phyloP scores from a whole-genome alignment of 2,329 filamentous ascomycete species.

The Cercospora zeae-maydis region DNA sequence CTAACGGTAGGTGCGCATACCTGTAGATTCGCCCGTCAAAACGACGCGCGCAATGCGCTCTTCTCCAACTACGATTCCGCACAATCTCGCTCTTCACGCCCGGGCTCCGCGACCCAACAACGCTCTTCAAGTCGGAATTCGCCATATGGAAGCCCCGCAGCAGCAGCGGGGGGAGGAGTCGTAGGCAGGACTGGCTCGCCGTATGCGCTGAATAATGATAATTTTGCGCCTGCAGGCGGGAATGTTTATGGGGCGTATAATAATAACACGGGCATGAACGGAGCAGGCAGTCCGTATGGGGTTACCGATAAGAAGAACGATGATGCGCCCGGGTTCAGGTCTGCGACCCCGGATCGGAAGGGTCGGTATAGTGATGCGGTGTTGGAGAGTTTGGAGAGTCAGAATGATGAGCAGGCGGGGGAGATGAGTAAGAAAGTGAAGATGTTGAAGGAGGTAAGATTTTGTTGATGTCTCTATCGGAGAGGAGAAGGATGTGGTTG shows the following conservation, averaged over 20 bases:
- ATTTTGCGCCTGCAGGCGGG: slow-evolving; percentile 18
- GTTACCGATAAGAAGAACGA: slow-evolving; percentile 12
- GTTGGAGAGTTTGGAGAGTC: slow-evolving; percentile 87
- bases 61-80: slow-evolving; percentile 39
- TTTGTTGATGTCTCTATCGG: too few species aligned
- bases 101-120: slow-evolving; percentile 32
- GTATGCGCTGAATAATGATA: slow-evolving; percentile 23
- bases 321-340: slow-evolving; percentile 34
- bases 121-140: slow-evolving; percentile 24
- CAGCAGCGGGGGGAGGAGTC: slow-evolving; percentile 4
- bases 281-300: slow-evolving; percentile 17
- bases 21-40: slow-evolving; percentile 13
- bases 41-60: slow-evolving; percentile 41
- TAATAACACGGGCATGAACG: slow-evolving; percentile 31
- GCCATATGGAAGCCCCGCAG: slow-evolving; percentile 9
- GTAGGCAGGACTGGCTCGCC: slow-evolving; percentile 14
- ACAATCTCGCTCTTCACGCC: slow-evolving; percentile 31
- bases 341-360: slow-evolving; percentile 53
- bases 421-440: slow-evolving; percentile 88
- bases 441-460: slow-evolving; percentile 80
- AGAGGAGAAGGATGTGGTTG: too few species aligned
- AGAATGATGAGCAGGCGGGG: slow-evolving; percentile 86
- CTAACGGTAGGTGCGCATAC: slow-evolving; percentile 8
- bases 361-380: slow-evolving; percentile 93
- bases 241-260: slow-evolving; percentile 32